These are phyloP conservation scores for Lolium perenne DNA, from an alignment of 176 grass and related monocot species.

Conservation along the genomic window DNA sequence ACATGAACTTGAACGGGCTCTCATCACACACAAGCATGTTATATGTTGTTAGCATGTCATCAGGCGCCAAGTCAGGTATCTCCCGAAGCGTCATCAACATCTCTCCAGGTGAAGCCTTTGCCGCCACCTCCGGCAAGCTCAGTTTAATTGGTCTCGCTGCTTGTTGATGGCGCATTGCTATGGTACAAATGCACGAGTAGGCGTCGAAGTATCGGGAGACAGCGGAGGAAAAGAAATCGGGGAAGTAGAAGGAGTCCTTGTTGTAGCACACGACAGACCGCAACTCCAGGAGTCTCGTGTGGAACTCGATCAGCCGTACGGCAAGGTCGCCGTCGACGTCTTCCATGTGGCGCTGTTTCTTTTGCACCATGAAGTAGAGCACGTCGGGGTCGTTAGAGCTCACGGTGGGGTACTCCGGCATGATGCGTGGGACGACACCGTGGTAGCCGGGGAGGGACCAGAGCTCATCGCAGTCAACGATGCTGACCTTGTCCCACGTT, in stretches of 20 bases:
- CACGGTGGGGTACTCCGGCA: background rate
- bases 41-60: background rate
- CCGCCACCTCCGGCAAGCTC: background rate
- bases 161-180: background rate
- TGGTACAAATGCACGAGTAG: background rate
- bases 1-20: background rate
- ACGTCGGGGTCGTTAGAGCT: background rate
- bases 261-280: background rate
- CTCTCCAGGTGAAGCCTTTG: background rate
- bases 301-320: background rate
- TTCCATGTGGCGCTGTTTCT: background rate
- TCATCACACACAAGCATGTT: background rate
- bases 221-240: background rate
- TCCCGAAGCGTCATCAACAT: background rate
- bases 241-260: background rate
- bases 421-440: background rate
- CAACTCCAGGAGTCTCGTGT: background rate
- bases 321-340: background rate
- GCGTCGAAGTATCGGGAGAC: background rate
- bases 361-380: background rate
- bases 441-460: background rate
- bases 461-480: background rate
- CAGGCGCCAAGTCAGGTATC: background rate
- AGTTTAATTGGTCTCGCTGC: background rate
- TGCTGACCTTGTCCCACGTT: background rate